Base-by-base conservation (phyloP, 2,329 filamentous ascomycete species). In the Fusarium sp. region DNA sequence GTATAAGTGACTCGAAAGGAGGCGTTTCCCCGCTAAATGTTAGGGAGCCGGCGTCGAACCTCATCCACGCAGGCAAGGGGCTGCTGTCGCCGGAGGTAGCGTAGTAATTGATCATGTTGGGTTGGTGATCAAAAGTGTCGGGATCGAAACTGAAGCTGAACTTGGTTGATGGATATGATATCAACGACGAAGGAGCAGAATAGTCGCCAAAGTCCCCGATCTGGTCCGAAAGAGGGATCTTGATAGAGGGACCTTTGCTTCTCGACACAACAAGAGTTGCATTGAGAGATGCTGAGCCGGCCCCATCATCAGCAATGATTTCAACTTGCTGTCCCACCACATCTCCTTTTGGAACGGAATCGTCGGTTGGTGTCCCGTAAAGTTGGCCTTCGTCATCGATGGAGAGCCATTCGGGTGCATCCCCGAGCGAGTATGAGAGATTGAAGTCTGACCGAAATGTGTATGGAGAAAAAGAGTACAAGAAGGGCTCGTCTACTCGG, bases 11-110 rank as follows among this genome's bases (percentile, higher is more conserved):
- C 67, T 89, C 88, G 56, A 91, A 86, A 1, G 91, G 84, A 1
- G 94, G 95, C 2, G 92, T 93, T 37, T 84, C 89, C 27, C 95
- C 95, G 1, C 88, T 89, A 77, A 97, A 97, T 1, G 87, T 87
- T 43, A 97, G 84, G 0, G 83, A 86, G 2, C 80, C 80, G 1
- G 88, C 80, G 75, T 97, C 89, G 78, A 98, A 98, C n/a, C 85
- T 84, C 52, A 97, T 85, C 95, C 95, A 98, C 1, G 94, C 92
- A 22, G 95, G 95, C 39, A 98, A 84, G 39, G 95, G 95, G n/a
- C 93, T 94, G 78, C 94, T 93, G 78, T 96, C 89, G 6, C 86
- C 87, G 5, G 94, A 93, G 4, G 93, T 91, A 10, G 94, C 94
- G 80, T 97, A 96, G 81, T 95, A 97, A 67, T 91, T 90, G 60